phyloP scores from a whole-genome alignment of 139 green algal species.

The Chlorella vulgaris region DNA sequence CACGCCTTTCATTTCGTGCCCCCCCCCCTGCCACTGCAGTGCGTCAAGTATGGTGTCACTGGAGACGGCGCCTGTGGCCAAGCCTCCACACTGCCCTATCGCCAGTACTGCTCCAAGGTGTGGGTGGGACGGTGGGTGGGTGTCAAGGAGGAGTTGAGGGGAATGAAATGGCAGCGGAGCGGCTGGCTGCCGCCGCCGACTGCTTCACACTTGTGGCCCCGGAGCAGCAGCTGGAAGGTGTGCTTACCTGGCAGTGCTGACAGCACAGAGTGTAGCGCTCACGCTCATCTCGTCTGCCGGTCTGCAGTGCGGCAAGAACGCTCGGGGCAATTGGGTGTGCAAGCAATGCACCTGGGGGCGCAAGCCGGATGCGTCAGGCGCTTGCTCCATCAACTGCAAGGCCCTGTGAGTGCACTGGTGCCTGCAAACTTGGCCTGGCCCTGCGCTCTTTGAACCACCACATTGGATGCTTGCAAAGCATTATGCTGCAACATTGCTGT shows the following conservation, averaged over 20 bases:
- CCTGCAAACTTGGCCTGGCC: neutral
- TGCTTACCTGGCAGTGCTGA: too few relatives aligned
- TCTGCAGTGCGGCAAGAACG: neutral
- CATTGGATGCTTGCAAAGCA: too few relatives aligned
- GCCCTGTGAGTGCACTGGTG: neutral
- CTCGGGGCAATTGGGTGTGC: neutral
- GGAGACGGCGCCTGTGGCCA: neutral
- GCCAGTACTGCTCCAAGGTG: conserved; percentile 1
- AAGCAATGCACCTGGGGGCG: neutral
- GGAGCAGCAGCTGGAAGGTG: too few relatives aligned
- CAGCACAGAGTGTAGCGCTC: too few relatives aligned
- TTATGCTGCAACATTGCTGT: too few relatives aligned
- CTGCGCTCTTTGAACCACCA: neutral
- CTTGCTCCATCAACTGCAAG: conserved; percentile 2
- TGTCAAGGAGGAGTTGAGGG: neutral
- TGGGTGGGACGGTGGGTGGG: neutral
- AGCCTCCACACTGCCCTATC: neutral
- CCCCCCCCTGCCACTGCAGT: neutral
- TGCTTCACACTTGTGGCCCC: too few relatives aligned
- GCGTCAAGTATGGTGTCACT: neutral
- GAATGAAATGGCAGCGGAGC: too few relatives aligned
- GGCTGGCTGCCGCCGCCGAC: too few relatives aligned
- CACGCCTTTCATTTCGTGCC: too few relatives aligned
- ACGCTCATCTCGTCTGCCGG: too few relatives aligned
- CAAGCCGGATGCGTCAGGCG: neutral